These are phyloP conservation scores for Apiospora sp. DNA, from an alignment of 2,329 filamentous ascomycete species.

Conservation along the genomic window DNA sequence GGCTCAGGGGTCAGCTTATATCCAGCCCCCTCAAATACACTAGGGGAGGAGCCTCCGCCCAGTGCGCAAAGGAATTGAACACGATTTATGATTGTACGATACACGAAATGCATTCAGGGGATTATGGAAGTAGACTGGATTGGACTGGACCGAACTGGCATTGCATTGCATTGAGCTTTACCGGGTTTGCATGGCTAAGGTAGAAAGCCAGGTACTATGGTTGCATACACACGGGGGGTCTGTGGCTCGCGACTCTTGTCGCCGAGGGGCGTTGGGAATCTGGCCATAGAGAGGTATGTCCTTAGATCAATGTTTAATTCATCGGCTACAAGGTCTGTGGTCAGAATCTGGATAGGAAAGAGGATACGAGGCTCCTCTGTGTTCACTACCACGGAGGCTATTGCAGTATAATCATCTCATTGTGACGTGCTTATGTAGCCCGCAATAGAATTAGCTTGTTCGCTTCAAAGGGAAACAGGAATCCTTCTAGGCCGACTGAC, in stretches of 20 bases:
- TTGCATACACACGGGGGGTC: constrained; percentile 8
- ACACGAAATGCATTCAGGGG: background rate
- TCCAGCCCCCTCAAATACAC: background rate
- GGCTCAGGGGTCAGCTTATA: background rate
- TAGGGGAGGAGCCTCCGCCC: constrained; percentile 26
- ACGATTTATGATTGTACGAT: constrained; percentile 6
- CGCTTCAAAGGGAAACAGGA: background rate
- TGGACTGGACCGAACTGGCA: constrained; percentile 6
- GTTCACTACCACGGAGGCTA: background rate
- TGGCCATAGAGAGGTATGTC: background rate
- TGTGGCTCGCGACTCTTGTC: constrained; percentile 3
- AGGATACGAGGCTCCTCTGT: background rate
- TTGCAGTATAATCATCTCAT: background rate
- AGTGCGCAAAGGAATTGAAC: constrained; percentile 24
- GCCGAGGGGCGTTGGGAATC: background rate
- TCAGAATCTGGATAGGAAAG: background rate
- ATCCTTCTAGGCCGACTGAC: background rate
- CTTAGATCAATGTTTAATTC: background rate
- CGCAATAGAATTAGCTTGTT: background rate
- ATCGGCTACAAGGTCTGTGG: background rate
- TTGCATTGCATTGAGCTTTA: background rate
- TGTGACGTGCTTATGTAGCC: background rate
- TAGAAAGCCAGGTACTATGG: background rate
- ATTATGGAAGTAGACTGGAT: background rate
- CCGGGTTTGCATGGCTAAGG: background rate